Evolutionary conservation across 768 basidiomycete species (phyloP), one percentile per base, ranked within the genome.

Genomic region (Lyophyllum decastes): DNA sequence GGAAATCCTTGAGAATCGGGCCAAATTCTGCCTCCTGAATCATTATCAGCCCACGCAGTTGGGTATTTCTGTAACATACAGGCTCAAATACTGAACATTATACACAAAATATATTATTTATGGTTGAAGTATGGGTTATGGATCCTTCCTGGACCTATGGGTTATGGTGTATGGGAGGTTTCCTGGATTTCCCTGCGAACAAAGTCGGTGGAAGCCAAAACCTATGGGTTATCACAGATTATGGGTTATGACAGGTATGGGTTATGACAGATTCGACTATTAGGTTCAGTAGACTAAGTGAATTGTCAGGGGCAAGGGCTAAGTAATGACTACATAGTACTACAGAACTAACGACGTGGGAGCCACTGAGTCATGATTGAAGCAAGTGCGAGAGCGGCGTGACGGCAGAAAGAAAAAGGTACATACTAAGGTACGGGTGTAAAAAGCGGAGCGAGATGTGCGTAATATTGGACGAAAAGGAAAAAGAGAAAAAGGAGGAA

Each of bases 271-370:
- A 38, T 17, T 16, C 14, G 40, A 41, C 19, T 25, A 43, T 49
- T 43, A 50, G 34, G 43, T 24, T 33, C 41, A 2, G 40, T 27
- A 45, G 49, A 57, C 35, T 54, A 33, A 16, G 41, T 25, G 40
- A 43, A 19, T 58, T 34, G 46, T 14, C 12, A 43, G 22, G 19
- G 50, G 24, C 24, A 22, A n/a, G 50, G 19, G 49, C 10, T 55
- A 58, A 52, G 55, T 22, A 40, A 17, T 16, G 34, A 40, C 50
- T 35, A 16, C 45, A 49, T 55, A 58, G 52, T 46, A 61, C 53
- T 63, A 64, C 60, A 58, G 26, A 56, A 51, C 54, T 52, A 26
- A 46, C n/a, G 51, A 55, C 48, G 40, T 9, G 22, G 43, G 51
- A 38, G 33, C 44, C 48, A 46, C 50, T 46, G 46, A 30, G 4